These are phyloP conservation scores for Vaccinium corymbosum DNA, from an alignment of 148 eudicot species.

Conservation along the genomic window DNA sequence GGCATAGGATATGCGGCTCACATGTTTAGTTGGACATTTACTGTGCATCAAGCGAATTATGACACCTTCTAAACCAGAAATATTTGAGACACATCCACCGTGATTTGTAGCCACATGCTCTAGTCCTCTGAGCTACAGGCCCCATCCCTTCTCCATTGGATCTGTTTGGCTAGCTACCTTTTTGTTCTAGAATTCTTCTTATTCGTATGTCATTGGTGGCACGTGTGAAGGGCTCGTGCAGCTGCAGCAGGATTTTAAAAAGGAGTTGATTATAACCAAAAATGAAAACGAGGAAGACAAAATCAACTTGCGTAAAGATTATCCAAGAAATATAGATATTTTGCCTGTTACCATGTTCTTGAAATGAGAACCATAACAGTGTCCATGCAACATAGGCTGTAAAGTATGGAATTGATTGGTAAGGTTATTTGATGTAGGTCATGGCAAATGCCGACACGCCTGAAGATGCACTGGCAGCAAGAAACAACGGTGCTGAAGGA, in stretches of 20 bases:
- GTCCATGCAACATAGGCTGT: not conserved
- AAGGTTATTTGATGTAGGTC: constrained; percentile 42
- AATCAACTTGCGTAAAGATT: not conserved
- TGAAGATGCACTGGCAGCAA: constrained; percentile 69
- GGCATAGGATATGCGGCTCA: not conserved
- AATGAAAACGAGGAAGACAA: too few species aligned
- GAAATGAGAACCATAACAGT: not conserved
- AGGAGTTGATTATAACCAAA: not conserved
- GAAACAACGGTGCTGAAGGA: constrained; percentile 95
- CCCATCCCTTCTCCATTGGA: too few species aligned
- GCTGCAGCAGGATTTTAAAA: not conserved
- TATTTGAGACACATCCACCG: too few species aligned
- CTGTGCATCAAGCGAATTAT: not conserved
- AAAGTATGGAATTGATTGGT: not conserved
- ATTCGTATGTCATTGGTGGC: not conserved
- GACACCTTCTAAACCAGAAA: not conserved
- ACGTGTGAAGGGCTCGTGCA: not conserved
- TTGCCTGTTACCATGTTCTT: not conserved
- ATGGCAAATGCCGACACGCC: constrained; percentile 99
- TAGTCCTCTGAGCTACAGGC: too few species aligned
- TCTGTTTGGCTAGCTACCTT: too few species aligned
- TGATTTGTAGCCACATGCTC: too few species aligned
- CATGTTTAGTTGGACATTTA: not conserved
- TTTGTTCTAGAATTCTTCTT: too few species aligned
- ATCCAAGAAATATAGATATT: not conserved